Base-by-base conservation (phyloP, 371 early-diverging fungal species). In the Syncephalastrum monosporum region DNA sequence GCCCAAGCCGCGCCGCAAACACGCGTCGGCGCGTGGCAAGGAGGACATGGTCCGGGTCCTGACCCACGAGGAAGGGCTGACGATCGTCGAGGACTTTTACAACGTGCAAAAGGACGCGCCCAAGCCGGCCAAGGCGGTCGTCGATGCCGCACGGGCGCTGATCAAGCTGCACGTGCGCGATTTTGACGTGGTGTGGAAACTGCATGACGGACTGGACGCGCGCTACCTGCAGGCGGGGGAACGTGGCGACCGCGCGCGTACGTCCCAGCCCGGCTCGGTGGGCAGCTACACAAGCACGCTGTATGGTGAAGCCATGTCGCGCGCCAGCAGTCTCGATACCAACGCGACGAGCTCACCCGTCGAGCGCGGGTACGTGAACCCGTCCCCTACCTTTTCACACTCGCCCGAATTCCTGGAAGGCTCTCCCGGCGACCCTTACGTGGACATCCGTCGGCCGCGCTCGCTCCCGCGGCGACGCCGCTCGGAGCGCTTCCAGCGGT, bases 191-290 rank as follows among this genome's bases (percentile, higher is more conserved):
- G 51, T 73, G 2, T 86, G 84, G 84, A 76, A 80, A 13, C 56
- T 91, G 12, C 86, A 82, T 44, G 86, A 87, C 58, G 90, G 89
- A 0, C 74, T 72, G 51, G 84, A 84, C 54, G 85, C 80, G 80
- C 60, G 59, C 13, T 64, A 69, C 42, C 58, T 74, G 38, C 38
- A 10, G 2, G 38, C 8, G 38, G 38, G 7, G 10, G 38, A 33
- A 10, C 7, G 38, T 5, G 38, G 2, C 8, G 38, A 10, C 6
- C 38, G 27, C 27, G 6, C 56, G 4, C 25, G 56, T 5, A 47
- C 56, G 5, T 24, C 56, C 6, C 48, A 47, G 19, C 19, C 19
- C 1, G 38, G 46, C 16, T 47, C 48, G 19, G 24, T 44, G 17
- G 44, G 46, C 42, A 56, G 49, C 43, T 23, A 29, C 55, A 47